These are phyloP conservation scores for Scopulariopsis brevicaulis DNA, from an alignment of 2,329 filamentous ascomycete genomes.

Conservation along the genomic window DNA sequence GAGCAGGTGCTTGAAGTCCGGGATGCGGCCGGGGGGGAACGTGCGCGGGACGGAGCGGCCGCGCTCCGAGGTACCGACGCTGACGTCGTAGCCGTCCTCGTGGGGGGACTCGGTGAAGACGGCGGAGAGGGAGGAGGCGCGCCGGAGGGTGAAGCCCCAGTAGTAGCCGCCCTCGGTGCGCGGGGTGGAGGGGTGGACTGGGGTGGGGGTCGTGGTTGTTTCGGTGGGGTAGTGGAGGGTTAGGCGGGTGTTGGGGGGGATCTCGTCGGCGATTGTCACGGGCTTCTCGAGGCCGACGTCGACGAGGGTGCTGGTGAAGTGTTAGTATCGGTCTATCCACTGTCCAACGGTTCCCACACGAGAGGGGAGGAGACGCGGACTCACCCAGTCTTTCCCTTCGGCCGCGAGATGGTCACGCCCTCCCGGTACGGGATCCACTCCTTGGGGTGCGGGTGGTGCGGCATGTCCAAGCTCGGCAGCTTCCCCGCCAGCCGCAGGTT, in stretches of 20 bases:
- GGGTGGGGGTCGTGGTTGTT: conserved; percentile 36
- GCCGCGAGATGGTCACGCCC: conserved; percentile 48
- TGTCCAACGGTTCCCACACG: too few relatives aligned
- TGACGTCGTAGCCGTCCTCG: conserved; percentile 70
- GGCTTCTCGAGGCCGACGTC: conserved; percentile 46
- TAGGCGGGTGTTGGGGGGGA: conserved; percentile 61
- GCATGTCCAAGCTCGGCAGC: conserved; percentile 71
- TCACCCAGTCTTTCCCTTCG: conserved; percentile 22
- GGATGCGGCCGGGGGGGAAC: conserved; percentile 20
- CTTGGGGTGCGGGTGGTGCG: conserved; percentile 64
- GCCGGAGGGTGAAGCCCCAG: conserved; percentile 71
- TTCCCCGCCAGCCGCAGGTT: conserved; percentile 65
- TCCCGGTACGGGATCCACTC: conserved; percentile 76
- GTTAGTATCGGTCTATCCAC: conserved; percentile 9
- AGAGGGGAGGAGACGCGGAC: neutral
- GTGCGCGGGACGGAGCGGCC: conserved; percentile 40
- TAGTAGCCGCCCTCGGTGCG: conserved; percentile 71
- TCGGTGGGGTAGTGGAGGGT: conserved; percentile 54
- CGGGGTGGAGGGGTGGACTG: conserved; percentile 57
- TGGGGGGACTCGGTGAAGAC: conserved; percentile 70
- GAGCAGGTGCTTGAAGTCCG: conserved; percentile 57
- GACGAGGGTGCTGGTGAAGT: conserved; percentile 34
- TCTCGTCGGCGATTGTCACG: conserved; percentile 42
- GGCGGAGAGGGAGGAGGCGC: conserved; percentile 51
- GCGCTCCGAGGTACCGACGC: conserved; percentile 74